Evolutionary conservation across 306 rosid species (phyloP).

Genomic region (Vicia villosa): DNA sequence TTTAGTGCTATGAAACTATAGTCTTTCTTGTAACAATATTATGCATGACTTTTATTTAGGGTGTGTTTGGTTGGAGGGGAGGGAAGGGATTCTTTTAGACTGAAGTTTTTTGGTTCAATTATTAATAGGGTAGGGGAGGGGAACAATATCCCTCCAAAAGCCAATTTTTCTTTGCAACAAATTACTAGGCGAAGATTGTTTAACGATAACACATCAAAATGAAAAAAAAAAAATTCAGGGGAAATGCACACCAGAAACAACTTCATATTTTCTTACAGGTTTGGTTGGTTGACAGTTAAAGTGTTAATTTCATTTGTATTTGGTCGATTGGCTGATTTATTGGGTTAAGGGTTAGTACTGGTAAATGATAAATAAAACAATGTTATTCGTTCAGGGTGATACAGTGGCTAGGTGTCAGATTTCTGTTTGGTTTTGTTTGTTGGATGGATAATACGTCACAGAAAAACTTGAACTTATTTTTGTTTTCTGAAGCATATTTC

Average conservation of each 20-base stretch:
- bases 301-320: constrained; percentile 8
- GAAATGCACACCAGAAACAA: constrained; percentile 12
- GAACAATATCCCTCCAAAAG: no score
- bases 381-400: not conserved
- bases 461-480: constrained; percentile 10
- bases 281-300: constrained; percentile 2
- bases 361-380: constrained; percentile 8
- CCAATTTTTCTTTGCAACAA: not conserved
- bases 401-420: not conserved
- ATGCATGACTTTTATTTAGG: constrained; percentile 6
- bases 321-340: constrained; percentile 3
- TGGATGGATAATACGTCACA: not conserved
- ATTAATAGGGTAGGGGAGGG: no score
- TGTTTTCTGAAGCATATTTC: constrained; percentile 11
- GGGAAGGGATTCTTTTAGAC: no score
- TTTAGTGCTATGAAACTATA: constrained; percentile 8
- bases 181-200: constrained; percentile 4
- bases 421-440: not conserved
- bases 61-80: no score
- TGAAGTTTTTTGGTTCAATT: no score
- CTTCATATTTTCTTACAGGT: constrained; percentile 18
- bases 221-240: not conserved
- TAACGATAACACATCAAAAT: constrained; percentile 26
- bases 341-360: not conserved
- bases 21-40: not conserved